Base-by-base conservation (phyloP, 495 filamentous ascomycete genomes). In the Opeltia flavorubescens region DNA sequence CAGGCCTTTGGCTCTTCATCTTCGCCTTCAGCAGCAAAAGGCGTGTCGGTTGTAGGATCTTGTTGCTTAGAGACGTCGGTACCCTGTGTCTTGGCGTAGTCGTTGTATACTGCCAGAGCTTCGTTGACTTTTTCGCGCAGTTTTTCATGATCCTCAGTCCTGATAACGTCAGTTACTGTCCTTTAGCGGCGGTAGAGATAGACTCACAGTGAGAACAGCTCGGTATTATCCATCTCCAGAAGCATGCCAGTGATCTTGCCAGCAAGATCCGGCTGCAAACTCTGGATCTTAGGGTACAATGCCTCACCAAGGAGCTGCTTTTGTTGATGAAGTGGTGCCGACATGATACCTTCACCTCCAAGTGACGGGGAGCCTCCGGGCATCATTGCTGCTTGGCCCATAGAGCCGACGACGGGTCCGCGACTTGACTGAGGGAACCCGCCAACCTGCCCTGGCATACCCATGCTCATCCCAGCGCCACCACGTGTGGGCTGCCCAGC, bases 211-310 rank as follows among this genome's bases (percentile, higher is more conserved):
- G 82, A 83, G 58, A 99, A 67, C 51, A 99, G 68, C 72, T 99
- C 91, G 39, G 69, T 53, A 62, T 95, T 95, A 52, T 95, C 91
- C 91, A 99, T 99, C 76, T 99, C 91, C 55, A 99, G 62, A 57
- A 99, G 78, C 91, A 99, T 99, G 65, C 91, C 91, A 50, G 91
- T 99, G 60, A 99, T 95, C 81, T 99, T 99, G 55, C 91, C 91
- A 52, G 91, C 91, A 50, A 99, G 72, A 52, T 93, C 86, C 35
- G 88, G 87, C 73, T 96, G 87, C 66, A 91, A 77, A 44, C 74
- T 75, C 63, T 86, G 79, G 59, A 99, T 95, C 81, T 95, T 96
- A 53, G 91, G 91, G 74, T 95, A 99, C 44, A 99, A 78, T 46
- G 84, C 82, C 70, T 99, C 91, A 56, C 91, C 91, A 45, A 99